Base-by-base conservation (phyloP, 768 basidiomycete genomes). In the Mycena olivaceomarginata region DNA sequence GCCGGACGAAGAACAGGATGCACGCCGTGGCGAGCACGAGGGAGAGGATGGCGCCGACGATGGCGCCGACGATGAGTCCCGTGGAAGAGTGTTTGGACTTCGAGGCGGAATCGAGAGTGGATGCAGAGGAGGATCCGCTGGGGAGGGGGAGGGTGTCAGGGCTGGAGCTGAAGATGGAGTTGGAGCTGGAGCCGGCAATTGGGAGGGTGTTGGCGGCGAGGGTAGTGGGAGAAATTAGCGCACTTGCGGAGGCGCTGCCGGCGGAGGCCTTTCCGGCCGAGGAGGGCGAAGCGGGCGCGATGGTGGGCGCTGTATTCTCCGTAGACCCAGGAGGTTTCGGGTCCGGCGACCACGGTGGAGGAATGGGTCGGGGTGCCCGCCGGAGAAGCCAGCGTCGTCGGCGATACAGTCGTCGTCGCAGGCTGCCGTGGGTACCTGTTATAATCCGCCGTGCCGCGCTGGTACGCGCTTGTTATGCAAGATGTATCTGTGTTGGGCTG, bases 401-500 rank as follows among this genome's bases (percentile, higher is more conserved):
- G 67, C 16, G 67, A 67, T 20, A 67, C 67, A 10, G 67, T 67
- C 67, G 67, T 67, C 8, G 67, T 39, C 2, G 37, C 37, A 20
- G 67, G 51, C 39, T 37, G 16, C 9, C 4, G 15, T 0, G 67
- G 9, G 13, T 10, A n/a, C 4, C 22, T 4, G 39, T 67, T 39
- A n/a, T 67, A 67, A 20, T 37, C 31, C 9, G 31, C 16, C 4
- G 46, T 37, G 13, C 67, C 67, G 4, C n/a, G 39, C 48, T 67
- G 67, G 48, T 53, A 13, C 51, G 48, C 31, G 11, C 48, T 20
- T 7, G 67, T 67, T 15, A 67, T 67, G 46, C 67, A 67, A 37
- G 67, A 67, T 4, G 18, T 22, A 37, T 67, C 48, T 31, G 51
- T 67, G 51, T 67, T 67, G 16, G 67, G 67, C 51, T 67, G 67